phyloP scores from a whole-genome alignment of 371 early-diverging fungal species.

The Capillidium heterosporum region DNA sequence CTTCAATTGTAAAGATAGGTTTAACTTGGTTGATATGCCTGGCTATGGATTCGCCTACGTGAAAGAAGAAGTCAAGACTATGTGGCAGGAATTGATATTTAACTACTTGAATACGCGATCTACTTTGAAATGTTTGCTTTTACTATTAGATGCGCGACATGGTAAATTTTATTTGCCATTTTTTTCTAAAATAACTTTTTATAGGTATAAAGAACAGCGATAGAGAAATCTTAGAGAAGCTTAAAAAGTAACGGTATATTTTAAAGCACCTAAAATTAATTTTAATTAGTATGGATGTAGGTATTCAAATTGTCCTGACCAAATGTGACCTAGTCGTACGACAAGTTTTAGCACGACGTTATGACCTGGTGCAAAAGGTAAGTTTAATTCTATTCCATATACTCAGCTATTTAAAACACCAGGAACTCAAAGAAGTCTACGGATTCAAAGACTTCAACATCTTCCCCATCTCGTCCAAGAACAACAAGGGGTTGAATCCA shows the following conservation, averaged over 20 bases:
- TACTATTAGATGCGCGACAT: conserved; percentile 64
- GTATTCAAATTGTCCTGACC: conserved; percentile 61
- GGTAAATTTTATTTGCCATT: conserved; percentile 17
- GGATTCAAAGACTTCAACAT: too few relatives aligned
- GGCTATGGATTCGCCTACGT: conserved; percentile 76
- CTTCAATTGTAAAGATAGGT: conserved; percentile 36
- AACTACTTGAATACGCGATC: conserved; percentile 35
- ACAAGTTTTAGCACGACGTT: conserved; percentile 37
- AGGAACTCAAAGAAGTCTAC: too few relatives aligned
- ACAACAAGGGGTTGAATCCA: too few relatives aligned
- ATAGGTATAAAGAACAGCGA: conserved; percentile 35
- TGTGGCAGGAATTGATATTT: conserved; percentile 51
- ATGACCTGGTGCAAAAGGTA: conserved; percentile 14
- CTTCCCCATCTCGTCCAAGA: too few relatives aligned
- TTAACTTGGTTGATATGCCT: conserved; percentile 69
- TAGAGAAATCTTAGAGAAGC: conserved; percentile 31
- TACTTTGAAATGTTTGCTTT: conserved; percentile 38
- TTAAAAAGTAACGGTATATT: conserved; percentile 20
- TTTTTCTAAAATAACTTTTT: neutral
- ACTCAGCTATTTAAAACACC: too few relatives aligned
- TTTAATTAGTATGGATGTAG: conserved; percentile 19
- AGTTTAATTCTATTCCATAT: too few relatives aligned
- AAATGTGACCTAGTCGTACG: conserved; percentile 54
- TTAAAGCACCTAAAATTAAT: neutral
- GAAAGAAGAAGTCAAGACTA: conserved; percentile 31